Evolutionary conservation across 495 filamentous ascomycete genomes (phyloP).

Genomic region (Neurospora sp.): DNA sequence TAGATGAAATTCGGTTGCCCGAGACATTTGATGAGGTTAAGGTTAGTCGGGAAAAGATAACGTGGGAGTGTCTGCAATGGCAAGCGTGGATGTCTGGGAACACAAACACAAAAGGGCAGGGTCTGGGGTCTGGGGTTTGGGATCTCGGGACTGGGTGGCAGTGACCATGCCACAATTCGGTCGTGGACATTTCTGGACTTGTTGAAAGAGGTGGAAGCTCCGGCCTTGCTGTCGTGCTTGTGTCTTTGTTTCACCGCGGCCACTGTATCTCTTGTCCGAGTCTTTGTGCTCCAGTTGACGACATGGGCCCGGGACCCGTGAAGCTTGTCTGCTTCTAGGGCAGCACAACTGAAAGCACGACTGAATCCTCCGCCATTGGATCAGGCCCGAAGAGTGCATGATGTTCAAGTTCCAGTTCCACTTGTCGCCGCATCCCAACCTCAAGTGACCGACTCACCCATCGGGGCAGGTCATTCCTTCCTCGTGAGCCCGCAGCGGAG

Average conservation of each 20-base stretch:
- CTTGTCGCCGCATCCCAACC: not conserved
- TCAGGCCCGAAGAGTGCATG: not conserved
- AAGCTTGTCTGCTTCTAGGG: not conserved
- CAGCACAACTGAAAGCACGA: not conserved
- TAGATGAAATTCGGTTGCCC: not conserved
- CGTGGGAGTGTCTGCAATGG: not conserved
- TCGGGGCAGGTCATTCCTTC: not conserved
- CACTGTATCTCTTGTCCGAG: not conserved
- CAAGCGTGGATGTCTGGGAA: not conserved
- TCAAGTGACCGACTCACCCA: not conserved
- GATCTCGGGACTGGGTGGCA: not conserved
- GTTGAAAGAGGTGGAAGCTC: not conserved
- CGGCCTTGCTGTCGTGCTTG: not conserved
- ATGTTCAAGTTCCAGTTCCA: not conserved
- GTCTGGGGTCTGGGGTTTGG: not conserved
- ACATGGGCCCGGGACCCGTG: not conserved
- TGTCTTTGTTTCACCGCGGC: not conserved
- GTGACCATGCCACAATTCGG: not conserved
- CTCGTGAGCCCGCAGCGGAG: not conserved
- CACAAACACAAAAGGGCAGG: not conserved
- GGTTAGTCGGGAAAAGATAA: not conserved
- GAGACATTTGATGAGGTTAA: not conserved
- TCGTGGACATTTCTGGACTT: not conserved
- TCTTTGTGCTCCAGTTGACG: not conserved
- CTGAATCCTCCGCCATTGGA: not conserved